Evolutionary conservation across 331 rosid genomes (phyloP).

Genomic region (Dryas integrifolia): DNA sequence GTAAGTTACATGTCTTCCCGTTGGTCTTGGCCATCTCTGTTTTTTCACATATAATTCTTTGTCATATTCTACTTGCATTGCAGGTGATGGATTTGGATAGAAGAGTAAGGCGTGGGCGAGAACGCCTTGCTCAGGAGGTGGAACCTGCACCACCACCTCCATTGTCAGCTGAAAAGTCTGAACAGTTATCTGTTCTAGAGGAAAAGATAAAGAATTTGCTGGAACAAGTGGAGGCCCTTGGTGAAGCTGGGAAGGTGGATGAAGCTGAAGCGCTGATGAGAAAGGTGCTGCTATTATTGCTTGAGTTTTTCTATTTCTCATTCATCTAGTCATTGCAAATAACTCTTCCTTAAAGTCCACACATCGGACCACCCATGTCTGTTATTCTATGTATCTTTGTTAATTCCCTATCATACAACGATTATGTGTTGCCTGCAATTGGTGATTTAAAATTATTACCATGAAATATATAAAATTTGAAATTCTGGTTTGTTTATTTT

Average conservation of each 20-base stretch:
- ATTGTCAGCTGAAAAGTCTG: constrained; percentile 79
- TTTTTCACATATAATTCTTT: background rate
- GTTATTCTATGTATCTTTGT: background rate
- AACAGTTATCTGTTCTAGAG: constrained; percentile 77
- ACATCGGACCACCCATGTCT: background rate
- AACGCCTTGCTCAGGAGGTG: constrained; percentile 96
- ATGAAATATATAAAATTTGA: constrained; percentile 8
- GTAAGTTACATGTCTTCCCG: constrained; percentile 37
- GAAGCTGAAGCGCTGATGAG: constrained; percentile 99
- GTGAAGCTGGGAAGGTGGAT: constrained; percentile 99
- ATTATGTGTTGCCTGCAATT: too few species aligned
- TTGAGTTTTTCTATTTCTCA: background rate
- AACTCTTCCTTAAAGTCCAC: background rate
- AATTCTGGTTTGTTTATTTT: background rate
- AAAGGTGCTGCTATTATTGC: constrained; percentile 53
- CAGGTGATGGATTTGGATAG: constrained; percentile 98
- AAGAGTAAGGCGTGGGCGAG: constrained; percentile 93
- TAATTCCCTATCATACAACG: background rate
- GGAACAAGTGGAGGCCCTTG: constrained; percentile 94
- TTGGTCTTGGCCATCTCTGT: background rate
- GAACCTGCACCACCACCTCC: constrained; percentile 91
- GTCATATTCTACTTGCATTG: constrained; percentile 6
- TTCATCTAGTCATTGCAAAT: constrained; percentile 1
- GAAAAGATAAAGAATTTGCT: constrained; percentile 95
- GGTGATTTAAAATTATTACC: background rate